These are phyloP conservation scores for Talaromyces verruculosus DNA, from an alignment of 2,329 filamentous ascomycete genomes.

Conservation along the genomic window DNA sequence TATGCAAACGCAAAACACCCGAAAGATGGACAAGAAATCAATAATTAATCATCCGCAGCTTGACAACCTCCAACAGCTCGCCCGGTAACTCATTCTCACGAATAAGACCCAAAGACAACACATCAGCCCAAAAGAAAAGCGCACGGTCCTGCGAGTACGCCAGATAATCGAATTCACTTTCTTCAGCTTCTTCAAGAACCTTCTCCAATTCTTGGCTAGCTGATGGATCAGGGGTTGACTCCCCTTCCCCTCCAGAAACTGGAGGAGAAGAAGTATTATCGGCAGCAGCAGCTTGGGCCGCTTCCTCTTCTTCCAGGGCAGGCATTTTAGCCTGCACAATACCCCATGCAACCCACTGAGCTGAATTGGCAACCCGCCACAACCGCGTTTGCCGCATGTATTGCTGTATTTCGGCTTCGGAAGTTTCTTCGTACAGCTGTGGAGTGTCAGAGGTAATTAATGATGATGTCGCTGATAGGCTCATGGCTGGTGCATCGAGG, in stretches of 20 bases:
- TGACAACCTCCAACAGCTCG: conserved; percentile 63
- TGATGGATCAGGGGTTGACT: background rate
- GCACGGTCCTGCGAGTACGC: conserved; percentile 87
- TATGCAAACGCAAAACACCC: background rate
- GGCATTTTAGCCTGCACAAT: conserved; percentile 90
- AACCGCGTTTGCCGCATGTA: conserved; percentile 76
- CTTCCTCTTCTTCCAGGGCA: conserved; percentile 57
- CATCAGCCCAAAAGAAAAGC: conserved; percentile 93
- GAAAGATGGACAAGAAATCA: conserved; percentile 35
- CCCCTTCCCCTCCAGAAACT: background rate
- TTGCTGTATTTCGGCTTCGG: conserved; percentile 66
- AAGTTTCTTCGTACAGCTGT: conserved; percentile 51
- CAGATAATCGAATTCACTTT: conserved; percentile 87
- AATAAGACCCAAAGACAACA: conserved; percentile 72
- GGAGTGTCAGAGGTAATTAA: conserved; percentile 1
- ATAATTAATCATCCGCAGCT: conserved; percentile 62
- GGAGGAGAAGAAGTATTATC: background rate
- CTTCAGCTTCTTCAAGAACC: conserved; percentile 24
- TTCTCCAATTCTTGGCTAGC: conserved; percentile 16
- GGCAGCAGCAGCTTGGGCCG: conserved; percentile 21
- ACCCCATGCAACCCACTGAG: conserved; percentile 93
- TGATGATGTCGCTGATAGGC: conserved; percentile 1
- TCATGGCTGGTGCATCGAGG: conserved; percentile 69
- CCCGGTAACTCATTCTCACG: conserved; percentile 73
- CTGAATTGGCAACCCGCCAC: conserved; percentile 85